These are phyloP conservation scores for Petasospora fabianii DNA, from an alignment of 1,139 yeast genomes.

Conservation along the genomic window DNA sequence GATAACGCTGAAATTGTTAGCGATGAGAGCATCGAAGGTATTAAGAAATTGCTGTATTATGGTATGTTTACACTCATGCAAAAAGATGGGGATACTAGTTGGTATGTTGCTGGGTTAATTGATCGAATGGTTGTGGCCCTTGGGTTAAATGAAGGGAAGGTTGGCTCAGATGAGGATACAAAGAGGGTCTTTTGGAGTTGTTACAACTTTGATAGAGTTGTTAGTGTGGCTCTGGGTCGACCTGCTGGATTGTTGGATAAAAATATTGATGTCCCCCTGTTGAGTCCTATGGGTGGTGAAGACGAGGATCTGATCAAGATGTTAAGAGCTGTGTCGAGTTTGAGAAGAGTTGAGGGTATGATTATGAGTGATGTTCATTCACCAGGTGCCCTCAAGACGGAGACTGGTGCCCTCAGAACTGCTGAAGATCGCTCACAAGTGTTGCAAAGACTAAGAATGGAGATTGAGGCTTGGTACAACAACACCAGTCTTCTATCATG, in stretches of 20 bases:
- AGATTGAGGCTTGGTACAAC: constrained; percentile 41
- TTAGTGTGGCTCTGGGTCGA: constrained; percentile 42
- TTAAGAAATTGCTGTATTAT: constrained; percentile 38
- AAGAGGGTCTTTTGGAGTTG: constrained; percentile 49
- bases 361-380: constrained; percentile 42
- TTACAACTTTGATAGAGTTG: constrained; percentile 41
- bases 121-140: constrained; percentile 39
- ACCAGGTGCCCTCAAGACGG: constrained; percentile 32
- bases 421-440: constrained; percentile 31
- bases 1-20: constrained; percentile 30
- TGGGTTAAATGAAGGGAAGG: constrained; percentile 39
- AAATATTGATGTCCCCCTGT: constrained; percentile 43
- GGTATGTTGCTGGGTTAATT: constrained; percentile 47
- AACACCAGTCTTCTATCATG: constrained; percentile 28
- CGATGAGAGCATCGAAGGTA: constrained; percentile 35
- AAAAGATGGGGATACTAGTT: constrained; percentile 41
- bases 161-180: constrained; percentile 31
- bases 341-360: constrained; percentile 41
- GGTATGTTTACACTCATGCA: constrained; percentile 46
- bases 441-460: constrained; percentile 33
- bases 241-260: constrained; percentile 43
- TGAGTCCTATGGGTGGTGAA: constrained; percentile 35
- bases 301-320: constrained; percentile 39
- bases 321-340: constrained; percentile 37
- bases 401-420: constrained; percentile 13